Evolutionary conservation across 2,329 filamentous ascomycete species (phyloP), one percentile per base, ranked within the genome.

Genomic region (Intubia oerlemansii): DNA sequence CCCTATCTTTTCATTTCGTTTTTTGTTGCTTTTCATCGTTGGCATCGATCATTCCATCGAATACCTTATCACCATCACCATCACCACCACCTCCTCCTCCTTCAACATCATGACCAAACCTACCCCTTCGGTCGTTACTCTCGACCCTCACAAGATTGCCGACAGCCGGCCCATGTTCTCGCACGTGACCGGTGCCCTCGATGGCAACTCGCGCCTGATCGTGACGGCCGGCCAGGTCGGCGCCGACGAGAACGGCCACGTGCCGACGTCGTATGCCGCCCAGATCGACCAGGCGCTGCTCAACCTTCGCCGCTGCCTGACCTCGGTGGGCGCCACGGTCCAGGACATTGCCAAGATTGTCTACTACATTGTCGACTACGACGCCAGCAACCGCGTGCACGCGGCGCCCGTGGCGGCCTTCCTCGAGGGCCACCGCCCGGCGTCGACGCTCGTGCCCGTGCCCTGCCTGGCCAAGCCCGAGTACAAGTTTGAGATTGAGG

Each of bases 341-440:
- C 12, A 17, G 7, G 34, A 36, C 17, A 28, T 36, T n/a, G 24
- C 31, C 28, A 36, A 36, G 30, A 26, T 34, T 10, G 32, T 28
- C 13, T 36, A 36, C 30, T 36, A 36, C 29, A 32, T 36, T 30
- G 34, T 36, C 13, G 29, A 32, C 34, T 36, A 34, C 25, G 32
- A 34, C 21, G 19, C 27, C 10, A 19, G 23, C n/a, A 30, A 32
- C 25, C 29, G 32, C 4, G 10, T 27, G n/a, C 34, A 36, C 15
- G 22, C 29, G n/a, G 25, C 23, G 10, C 25, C 29, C 5, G 27
- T 36, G 8, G 25, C 19, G 7, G 23, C 12, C 5, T 36, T 34
- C n/a, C 23, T 34, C 11, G n/a, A 32, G 13, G 32, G 29, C 13
- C 29, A 32, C 17, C 25, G 28, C 3, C 32, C 34, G 11, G 32